A percentile compares a stretch with the other conserved stretches of the same genome.
Evolutionary conservation across 2,329 filamentous ascomycete genomes (phyloP).

Genomic region (Cercospora beticola): DNA sequence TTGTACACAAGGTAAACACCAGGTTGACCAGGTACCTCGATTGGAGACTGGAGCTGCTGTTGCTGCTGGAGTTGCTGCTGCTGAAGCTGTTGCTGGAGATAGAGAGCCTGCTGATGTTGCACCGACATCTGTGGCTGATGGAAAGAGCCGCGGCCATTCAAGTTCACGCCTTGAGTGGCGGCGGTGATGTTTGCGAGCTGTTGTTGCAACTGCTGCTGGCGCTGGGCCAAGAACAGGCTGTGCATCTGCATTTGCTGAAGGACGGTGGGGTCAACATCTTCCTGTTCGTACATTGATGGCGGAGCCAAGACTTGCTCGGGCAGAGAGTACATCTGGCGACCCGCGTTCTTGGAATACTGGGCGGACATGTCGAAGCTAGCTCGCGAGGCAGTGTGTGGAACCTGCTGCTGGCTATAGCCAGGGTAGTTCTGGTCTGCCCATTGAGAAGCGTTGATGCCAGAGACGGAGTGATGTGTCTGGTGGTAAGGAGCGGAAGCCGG

Average conservation of each 20-base stretch:
- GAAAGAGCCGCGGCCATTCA: slow-evolving; percentile 48
- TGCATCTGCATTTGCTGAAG: slow-evolving; percentile 89
- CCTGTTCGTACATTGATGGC: slow-evolving; percentile 69
- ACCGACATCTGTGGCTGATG: slow-evolving; percentile 46
- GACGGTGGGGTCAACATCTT: slow-evolving; percentile 78
- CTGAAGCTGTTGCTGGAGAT: slow-evolving; percentile 61
- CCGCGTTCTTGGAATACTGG: slow-evolving; percentile 49
- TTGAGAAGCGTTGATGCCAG: slow-evolving; percentile 48
- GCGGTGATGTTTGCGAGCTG: slow-evolving; percentile 82
- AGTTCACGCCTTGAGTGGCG: slow-evolving; percentile 72
- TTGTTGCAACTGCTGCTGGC: slow-evolving; percentile 92
- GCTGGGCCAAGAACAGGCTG: slow-evolving; percentile 87
- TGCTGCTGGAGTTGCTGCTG: slow-evolving; percentile 49
- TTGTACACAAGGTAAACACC: slow-evolving; percentile 83
- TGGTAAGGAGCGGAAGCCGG: slow-evolving; percentile 64
- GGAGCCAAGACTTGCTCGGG: slow-evolving; percentile 88
- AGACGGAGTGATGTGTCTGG: slow-evolving; percentile 53
- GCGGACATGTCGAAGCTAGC: slow-evolving; percentile 47
- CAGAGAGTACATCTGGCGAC: slow-evolving; percentile 62
- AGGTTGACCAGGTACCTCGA: slow-evolving; percentile 66
- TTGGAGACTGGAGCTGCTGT: slow-evolving; percentile 64
- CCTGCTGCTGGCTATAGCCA: slow-evolving; percentile 44
- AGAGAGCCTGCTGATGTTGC: slow-evolving; percentile 57
- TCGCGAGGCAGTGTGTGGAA: slow-evolving; percentile 61
- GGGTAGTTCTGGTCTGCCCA: slow-evolving; percentile 46